A percentile compares a stretch with the other conserved stretches of the same genome.
These are phyloP conservation scores for Collybia sp. DNA, from an alignment of 768 basidiomycete species.

Conservation along the genomic window DNA sequence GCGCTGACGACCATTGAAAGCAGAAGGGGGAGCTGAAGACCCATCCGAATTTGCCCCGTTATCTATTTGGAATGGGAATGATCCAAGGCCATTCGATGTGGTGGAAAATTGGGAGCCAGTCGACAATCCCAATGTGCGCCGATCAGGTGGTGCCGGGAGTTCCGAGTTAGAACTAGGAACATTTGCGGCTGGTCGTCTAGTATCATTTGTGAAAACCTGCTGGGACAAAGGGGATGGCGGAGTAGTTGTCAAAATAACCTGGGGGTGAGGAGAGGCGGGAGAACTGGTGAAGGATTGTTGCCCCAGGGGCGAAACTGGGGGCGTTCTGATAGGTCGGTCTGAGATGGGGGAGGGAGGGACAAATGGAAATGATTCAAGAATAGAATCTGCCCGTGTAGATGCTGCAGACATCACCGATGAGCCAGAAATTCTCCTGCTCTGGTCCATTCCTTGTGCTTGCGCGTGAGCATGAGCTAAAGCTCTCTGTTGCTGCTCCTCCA, in stretches of 20 bases:
- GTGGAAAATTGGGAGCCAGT: slow-evolving; percentile 75
- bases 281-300: slow-evolving; percentile 50
- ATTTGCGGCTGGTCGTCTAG: slow-evolving; percentile 4
- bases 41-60: slow-evolving; percentile 40
- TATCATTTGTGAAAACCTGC: slow-evolving; percentile 31
- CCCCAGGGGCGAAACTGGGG: slow-evolving; percentile 67
- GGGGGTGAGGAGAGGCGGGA: slow-evolving; percentile 55
- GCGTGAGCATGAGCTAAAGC: slow-evolving; percentile 56
- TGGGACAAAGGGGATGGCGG: slow-evolving; percentile 56
- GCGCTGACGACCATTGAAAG: slow-evolving; percentile 50
- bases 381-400: slow-evolving; percentile 76
- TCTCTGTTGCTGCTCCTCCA: slow-evolving; percentile 67
- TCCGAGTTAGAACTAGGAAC: slow-evolving; percentile 18
- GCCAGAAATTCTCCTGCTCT: slow-evolving; percentile 50
- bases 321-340: slow-evolving; percentile 70
- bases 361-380: slow-evolving; percentile 84
- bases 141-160: slow-evolving; percentile 51
- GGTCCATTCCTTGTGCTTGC: slow-evolving; percentile 46
- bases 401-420: slow-evolving; percentile 64
- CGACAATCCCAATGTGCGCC: slow-evolving; percentile 66
- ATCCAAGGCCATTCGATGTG: slow-evolving; percentile 74
- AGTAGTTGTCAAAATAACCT: slow-evolving; percentile 38
- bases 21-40: slow-evolving; percentile 24
- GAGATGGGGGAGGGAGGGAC: slow-evolving; percentile 88
- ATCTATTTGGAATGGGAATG: slow-evolving; percentile 86